Conservation (phyloP, 176 grass and related monocot genomes). For the Carex scoparia region DNA sequence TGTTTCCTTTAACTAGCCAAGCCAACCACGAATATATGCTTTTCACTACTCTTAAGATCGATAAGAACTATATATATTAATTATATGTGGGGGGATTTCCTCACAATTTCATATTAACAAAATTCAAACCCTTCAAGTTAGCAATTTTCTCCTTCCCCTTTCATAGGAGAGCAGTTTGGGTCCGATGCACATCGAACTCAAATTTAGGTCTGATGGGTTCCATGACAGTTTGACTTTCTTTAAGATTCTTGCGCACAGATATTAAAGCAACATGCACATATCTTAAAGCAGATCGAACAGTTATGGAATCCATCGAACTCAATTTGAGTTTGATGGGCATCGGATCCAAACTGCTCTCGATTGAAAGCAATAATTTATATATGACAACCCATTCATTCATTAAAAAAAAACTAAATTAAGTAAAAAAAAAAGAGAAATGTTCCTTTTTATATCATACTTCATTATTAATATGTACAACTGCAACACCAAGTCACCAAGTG, state of each 20-base stretch:
- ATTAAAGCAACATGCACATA: no score
- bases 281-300: no score
- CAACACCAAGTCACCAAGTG: not conserved
- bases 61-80: not conserved
- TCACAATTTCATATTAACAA: not conserved
- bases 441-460: not conserved
- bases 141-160: no score
- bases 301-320: no score
- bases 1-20: constrained; percentile 6
- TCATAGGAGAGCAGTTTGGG: no score
- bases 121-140: not conserved
- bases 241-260: no score
- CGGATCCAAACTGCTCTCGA: no score
- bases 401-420: not conserved
- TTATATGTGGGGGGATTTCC: not conserved
- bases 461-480: not conserved
- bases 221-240: no score
- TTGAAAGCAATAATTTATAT: not conserved
- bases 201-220: no score
- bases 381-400: not conserved
- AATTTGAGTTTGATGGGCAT: no score
- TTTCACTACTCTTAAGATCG: not conserved
- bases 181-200: no score
- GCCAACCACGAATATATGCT: constrained; percentile 16
- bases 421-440: not conserved